A percentile compares a stretch with the other conserved stretches of the same genome.
phyloP scores from a whole-genome alignment of 371 early-diverging fungal genomes.

The Zychaea mexicana region DNA sequence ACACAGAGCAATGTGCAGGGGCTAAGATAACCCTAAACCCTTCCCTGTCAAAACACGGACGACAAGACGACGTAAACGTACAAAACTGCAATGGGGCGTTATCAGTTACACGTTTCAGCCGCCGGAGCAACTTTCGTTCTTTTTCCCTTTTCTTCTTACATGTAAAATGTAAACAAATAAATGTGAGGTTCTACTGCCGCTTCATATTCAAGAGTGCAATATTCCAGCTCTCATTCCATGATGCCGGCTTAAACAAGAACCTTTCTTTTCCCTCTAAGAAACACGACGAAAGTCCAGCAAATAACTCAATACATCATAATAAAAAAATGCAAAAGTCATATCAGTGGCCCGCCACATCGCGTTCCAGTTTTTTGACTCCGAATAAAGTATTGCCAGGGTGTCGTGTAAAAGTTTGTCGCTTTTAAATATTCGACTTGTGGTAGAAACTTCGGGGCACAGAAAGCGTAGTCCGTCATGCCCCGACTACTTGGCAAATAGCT shows the following conservation, averaged over 20 bases:
- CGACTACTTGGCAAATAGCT: too few species aligned
- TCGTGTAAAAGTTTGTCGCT: background rate
- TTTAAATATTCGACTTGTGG: background rate
- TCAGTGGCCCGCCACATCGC: constrained; percentile 2
- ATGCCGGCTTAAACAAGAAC: constrained; percentile 5
- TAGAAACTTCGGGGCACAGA: too few species aligned
- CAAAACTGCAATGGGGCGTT: too few species aligned
- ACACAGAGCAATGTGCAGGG: too few species aligned
- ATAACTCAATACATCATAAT: background rate
- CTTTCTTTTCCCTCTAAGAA: background rate
- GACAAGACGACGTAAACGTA: too few species aligned
- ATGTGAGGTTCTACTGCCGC: constrained; percentile 3
- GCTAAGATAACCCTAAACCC: too few species aligned
- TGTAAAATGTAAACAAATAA: too few species aligned
- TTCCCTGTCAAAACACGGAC: too few species aligned
- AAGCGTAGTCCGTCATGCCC: too few species aligned
- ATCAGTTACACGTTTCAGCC: too few species aligned
- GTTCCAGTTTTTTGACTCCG: background rate
- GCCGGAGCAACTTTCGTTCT: too few species aligned
- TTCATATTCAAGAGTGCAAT: constrained; percentile 5
- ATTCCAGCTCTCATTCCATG: constrained; percentile 6
- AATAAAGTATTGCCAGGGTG: background rate
- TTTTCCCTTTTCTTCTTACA: too few species aligned
- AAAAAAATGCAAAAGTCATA: background rate
- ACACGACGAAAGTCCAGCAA: background rate